Conservation (phyloP, 345 rosid genomes). For the Geranium brycei region DNA sequence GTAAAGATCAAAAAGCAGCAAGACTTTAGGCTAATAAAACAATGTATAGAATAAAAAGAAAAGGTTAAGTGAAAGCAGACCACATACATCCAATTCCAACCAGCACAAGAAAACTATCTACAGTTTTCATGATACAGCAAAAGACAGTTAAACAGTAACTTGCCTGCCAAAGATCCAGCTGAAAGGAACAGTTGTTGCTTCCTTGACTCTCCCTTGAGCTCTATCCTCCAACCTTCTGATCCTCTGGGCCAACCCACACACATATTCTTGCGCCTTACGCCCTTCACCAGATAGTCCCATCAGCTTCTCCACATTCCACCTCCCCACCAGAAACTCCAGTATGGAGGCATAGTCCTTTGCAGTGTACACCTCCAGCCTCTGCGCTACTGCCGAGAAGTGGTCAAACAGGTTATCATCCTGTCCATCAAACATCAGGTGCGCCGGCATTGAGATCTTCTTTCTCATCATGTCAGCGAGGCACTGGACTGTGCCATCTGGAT, state of each 20-base stretch:
- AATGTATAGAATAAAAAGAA: too few relatives aligned
- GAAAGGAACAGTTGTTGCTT: slow-evolving; percentile 45
- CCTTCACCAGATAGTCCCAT: slow-evolving; percentile 72
- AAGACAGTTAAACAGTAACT: slow-evolving; percentile 37
- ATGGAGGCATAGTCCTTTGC: slow-evolving; percentile 82
- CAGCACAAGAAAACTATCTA: too few relatives aligned
- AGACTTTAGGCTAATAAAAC: too few relatives aligned
- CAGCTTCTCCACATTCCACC: slow-evolving; percentile 55
- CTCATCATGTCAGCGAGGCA: slow-evolving; percentile 92
- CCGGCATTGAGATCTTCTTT: slow-evolving; percentile 94
- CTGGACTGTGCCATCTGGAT: slow-evolving; percentile 62
- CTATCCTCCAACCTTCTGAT: slow-evolving; percentile 77
- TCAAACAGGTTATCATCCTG: slow-evolving; percentile 28
- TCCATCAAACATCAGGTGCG: slow-evolving; percentile 73
- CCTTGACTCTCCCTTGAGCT: slow-evolving; percentile 61
- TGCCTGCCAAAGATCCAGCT: slow-evolving; percentile 72
- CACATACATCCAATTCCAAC: too few relatives aligned
- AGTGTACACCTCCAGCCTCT: slow-evolving; percentile 76
- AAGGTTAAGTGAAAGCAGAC: too few relatives aligned
- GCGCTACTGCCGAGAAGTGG: slow-evolving; percentile 74
- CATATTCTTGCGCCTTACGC: slow-evolving; percentile 67
- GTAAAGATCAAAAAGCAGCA: too few relatives aligned
- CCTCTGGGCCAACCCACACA: slow-evolving; percentile 60
- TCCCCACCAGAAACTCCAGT: slow-evolving; percentile 67
- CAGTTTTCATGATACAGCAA: too few relatives aligned